Evolutionary conservation across 805 yeast species (phyloP).

Genomic region (Starmerella bombi): DNA sequence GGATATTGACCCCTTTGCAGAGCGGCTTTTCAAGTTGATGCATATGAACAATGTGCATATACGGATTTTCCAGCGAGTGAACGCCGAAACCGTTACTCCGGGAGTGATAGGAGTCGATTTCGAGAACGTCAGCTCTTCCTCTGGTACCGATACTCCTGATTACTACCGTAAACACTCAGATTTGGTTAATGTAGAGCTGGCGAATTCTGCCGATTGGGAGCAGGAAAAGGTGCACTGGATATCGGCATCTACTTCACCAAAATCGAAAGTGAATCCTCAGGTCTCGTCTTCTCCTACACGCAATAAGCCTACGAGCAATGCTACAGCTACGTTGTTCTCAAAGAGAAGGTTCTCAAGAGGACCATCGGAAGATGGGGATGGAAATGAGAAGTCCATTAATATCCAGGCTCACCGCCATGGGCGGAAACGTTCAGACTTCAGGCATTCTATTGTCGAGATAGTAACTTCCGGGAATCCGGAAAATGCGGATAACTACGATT

Average conservation of each 20-base stretch:
- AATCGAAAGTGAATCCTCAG: too few relatives aligned
- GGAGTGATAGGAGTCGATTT: not conserved
- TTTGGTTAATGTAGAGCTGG: not conserved
- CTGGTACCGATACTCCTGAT: too few relatives aligned
- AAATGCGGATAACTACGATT: conserved; percentile 8
- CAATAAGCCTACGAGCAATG: not conserved
- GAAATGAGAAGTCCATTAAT: not conserved
- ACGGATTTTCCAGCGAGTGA: conserved; percentile 9
- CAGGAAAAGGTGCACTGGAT: not conserved
- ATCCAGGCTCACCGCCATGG: not conserved
- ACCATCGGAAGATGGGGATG: not conserved
- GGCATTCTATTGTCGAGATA: conserved; percentile 6
- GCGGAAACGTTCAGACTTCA: not conserved
- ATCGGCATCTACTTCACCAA: not conserved
- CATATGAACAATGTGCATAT: conserved; percentile 13
- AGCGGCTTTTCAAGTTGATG: conserved; percentile 14
- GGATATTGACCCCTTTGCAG: conserved; percentile 24
- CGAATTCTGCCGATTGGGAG: not conserved
- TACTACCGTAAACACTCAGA: not conserved
- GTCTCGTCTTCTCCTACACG: not conserved
- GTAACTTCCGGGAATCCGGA: conserved; percentile 12
- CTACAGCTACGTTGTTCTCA: not conserved
- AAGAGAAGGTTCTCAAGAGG: not conserved
- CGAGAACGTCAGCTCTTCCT: too few relatives aligned
- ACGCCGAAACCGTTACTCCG: not conserved